These are phyloP conservation scores for Chrysanthemum makinoi DNA, from an alignment of 129 eudicot genomes.

Conservation along the genomic window DNA sequence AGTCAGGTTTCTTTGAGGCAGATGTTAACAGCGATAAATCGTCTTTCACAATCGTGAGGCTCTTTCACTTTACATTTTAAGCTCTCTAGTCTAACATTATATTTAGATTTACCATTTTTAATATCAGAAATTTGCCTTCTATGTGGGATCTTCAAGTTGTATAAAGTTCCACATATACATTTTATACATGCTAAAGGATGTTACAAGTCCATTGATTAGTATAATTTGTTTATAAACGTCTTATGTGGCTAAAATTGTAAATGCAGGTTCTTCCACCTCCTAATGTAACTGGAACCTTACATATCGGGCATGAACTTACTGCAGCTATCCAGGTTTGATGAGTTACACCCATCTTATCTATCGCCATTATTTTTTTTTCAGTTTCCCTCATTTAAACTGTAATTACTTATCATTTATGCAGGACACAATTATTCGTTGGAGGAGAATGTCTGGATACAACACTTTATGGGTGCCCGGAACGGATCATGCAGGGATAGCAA, in stretches of 20 bases:
- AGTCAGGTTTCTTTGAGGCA: conserved; percentile 74
- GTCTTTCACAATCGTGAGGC: conserved; percentile 78
- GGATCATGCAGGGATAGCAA: conserved; percentile 99
- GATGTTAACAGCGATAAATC: conserved; percentile 79
- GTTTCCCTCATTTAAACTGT: background rate
- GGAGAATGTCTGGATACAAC: conserved; percentile 93
- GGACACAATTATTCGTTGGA: conserved; percentile 96
- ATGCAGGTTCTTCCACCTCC: conserved; percentile 98
- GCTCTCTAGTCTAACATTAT: conserved; percentile 1
- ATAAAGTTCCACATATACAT: background rate
- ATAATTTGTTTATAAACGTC: conserved; percentile 10
- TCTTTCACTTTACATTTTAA: conserved; percentile 6
- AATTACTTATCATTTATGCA: conserved; percentile 27
- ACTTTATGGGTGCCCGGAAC: conserved; percentile 97
- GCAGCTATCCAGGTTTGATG: conserved; percentile 76
- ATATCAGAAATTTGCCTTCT: background rate
- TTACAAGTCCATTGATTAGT: background rate
- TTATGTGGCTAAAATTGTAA: background rate
- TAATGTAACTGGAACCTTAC: conserved; percentile 95
- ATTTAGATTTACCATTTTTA: background rate
- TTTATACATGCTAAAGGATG: too few species aligned
- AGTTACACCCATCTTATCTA: background rate
- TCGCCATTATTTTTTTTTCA: background rate
- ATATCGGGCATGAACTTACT: conserved; percentile 95
- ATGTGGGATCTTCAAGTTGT: background rate